Conservation (phyloP, 306 rosid species). For the Malus sieversii region DNA sequence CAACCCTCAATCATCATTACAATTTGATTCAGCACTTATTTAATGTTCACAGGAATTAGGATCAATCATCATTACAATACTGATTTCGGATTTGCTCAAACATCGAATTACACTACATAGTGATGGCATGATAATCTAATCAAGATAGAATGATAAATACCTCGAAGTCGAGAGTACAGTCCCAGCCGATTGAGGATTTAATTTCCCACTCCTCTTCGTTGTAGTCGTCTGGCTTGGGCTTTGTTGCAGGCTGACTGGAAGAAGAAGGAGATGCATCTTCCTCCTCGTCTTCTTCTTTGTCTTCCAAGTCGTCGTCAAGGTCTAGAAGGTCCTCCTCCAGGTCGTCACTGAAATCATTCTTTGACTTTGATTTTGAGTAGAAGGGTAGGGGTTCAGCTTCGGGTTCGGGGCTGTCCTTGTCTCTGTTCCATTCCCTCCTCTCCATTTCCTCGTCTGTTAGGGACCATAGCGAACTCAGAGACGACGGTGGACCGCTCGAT, state of each 20-base stretch:
- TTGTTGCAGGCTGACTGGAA: slow-evolving; percentile 4
- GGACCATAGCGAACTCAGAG: slow-evolving; percentile 60
- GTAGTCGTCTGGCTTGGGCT: slow-evolving; percentile 52
- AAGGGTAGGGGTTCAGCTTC: slow-evolving; percentile 19
- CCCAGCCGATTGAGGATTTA: slow-evolving; percentile 68
- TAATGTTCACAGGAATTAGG: not conserved
- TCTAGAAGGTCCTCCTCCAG: slow-evolving; percentile 48
- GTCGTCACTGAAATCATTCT: slow-evolving; percentile 13
- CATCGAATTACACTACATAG: not conserved
- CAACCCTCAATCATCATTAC: not conserved
- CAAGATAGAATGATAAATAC: slow-evolving; percentile 17
- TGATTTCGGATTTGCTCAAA: not conserved
- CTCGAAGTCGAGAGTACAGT: slow-evolving; percentile 81
- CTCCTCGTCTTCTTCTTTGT: slow-evolving; percentile 3
- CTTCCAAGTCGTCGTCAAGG: slow-evolving; percentile 34
- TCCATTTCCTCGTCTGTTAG: slow-evolving; percentile 70
- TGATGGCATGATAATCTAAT: not conserved
- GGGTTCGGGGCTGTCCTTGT: slow-evolving; percentile 32
- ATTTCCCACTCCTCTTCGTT: slow-evolving; percentile 80
- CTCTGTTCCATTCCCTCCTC: slow-evolving; percentile 33
- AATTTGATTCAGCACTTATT: not conserved
- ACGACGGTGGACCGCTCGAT: slow-evolving; percentile 10
- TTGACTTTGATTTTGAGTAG: not conserved
- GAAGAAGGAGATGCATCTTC: slow-evolving; percentile 3
- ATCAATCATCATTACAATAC: not conserved